A percentile compares a stretch with the other conserved stretches of the same genome.
phyloP scores from a whole-genome alignment of 768 basidiomycete species.

The Hebeloma cylindrosporum region DNA sequence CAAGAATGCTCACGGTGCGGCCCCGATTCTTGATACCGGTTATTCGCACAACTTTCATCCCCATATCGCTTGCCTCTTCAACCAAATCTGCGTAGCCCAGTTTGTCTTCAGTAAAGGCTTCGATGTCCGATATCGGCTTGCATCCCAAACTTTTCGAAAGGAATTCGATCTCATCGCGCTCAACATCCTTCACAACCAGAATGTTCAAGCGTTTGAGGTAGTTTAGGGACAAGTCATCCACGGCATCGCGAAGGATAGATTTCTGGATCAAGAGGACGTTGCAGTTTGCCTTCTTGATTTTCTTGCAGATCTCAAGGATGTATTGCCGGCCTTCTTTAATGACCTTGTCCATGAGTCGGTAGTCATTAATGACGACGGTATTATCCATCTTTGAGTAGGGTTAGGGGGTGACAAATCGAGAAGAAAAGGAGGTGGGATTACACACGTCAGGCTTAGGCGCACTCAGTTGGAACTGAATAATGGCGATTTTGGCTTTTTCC shows the following conservation, averaged over 20 bases:
- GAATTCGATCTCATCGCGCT: constrained; percentile 98
- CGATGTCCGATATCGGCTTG: constrained; percentile 96
- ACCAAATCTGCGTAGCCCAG: constrained; percentile 95
- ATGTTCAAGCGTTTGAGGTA: constrained; percentile 98
- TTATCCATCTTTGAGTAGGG: constrained; percentile 85
- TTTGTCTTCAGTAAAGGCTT: constrained; percentile 97
- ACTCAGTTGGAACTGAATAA: constrained; percentile 97
- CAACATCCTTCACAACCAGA: constrained; percentile 94
- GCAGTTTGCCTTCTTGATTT: constrained; percentile 99
- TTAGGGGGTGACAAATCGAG: constrained; percentile 16
- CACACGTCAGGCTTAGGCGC: constrained; percentile 96
- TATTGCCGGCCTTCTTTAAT: constrained; percentile 99
- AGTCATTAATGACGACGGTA: constrained; percentile 98
- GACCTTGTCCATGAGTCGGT: constrained; percentile 99
- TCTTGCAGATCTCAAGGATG: constrained; percentile 96
- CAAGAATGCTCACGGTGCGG: constrained; percentile 92
- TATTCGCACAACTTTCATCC: constrained; percentile 90
- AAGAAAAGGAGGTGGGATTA: constrained; percentile 9
- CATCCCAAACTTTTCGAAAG: constrained; percentile 91
- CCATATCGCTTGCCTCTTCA: constrained; percentile 80
- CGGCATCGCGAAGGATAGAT: constrained; percentile 98
- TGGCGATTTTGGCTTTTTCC: constrained; percentile 98
- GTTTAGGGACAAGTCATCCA: constrained; percentile 94
- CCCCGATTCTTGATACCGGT: constrained; percentile 95
- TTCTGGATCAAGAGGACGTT: constrained; percentile 99